phyloP scores from a whole-genome alignment of 1,284 basidiomycete species.

The Malassezia sympodialis region DNA sequence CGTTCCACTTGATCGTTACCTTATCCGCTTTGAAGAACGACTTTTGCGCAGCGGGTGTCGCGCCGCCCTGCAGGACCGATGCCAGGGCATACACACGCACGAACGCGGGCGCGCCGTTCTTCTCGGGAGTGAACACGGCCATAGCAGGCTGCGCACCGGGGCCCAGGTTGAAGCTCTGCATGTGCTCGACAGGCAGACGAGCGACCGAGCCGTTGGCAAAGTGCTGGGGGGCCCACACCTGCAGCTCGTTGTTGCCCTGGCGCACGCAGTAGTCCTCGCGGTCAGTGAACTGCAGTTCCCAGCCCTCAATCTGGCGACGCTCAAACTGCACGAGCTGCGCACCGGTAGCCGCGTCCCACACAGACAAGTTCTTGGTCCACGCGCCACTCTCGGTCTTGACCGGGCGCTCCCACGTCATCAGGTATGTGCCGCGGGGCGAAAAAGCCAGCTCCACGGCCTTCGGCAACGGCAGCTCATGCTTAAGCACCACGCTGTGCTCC shows the following conservation, averaged over 20 bases:
- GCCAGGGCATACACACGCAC: constrained; percentile 73
- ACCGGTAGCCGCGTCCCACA: constrained; percentile 72
- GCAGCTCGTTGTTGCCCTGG: constrained; percentile 70
- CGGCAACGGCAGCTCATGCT: constrained; percentile 51
- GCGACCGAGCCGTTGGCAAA: constrained; percentile 69
- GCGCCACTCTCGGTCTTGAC: constrained; percentile 64
- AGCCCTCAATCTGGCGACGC: constrained; percentile 50
- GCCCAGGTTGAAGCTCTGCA: constrained; percentile 64
- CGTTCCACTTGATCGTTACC: constrained; percentile 90
- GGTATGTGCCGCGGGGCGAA: constrained; percentile 80
- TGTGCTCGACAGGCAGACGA: constrained; percentile 70
- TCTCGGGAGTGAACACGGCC: constrained; percentile 84
- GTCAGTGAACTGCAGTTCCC: constrained; percentile 70
- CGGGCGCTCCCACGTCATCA: constrained; percentile 88
- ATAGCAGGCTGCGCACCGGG: constrained; percentile 72
- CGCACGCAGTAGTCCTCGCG: constrained; percentile 80
- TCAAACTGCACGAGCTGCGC: constrained; percentile 69
- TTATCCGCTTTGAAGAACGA: constrained; percentile 94
- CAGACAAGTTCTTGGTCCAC: constrained; percentile 62
- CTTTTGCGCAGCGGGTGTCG: constrained; percentile 59
- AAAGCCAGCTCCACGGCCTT: constrained; percentile 75
- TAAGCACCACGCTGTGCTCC: constrained; percentile 29
- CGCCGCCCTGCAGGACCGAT: constrained; percentile 57
- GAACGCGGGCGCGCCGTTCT: constrained; percentile 88
- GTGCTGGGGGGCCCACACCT: constrained; percentile 66